phyloP scores from a whole-genome alignment of 169 alveolate genomes.

The Plasmodium vivax region DNA sequence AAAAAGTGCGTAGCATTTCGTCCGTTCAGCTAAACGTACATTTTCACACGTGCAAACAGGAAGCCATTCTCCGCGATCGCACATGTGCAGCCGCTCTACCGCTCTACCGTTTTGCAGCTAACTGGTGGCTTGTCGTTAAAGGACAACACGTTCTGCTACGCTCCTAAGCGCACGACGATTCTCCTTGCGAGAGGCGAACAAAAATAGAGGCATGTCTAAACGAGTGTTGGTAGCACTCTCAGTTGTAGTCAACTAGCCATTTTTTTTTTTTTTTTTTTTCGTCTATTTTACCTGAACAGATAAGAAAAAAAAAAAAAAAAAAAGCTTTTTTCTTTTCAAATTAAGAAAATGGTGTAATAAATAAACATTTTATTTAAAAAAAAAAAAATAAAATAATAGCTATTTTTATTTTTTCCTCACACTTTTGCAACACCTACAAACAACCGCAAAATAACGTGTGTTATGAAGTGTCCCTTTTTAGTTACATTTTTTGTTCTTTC shows the following conservation, averaged over 20 bases:
- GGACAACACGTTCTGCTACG: not conserved
- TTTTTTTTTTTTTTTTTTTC: conserved; percentile 18
- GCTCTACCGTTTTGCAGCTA: not conserved
- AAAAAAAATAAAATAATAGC: conserved; percentile 21
- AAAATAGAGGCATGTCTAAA: not conserved
- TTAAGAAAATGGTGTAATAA: not conserved
- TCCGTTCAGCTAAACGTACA: not conserved
- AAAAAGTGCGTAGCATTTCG: not conserved
- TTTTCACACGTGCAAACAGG: not conserved
- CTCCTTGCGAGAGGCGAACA: not conserved
- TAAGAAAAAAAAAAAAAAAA: not conserved
- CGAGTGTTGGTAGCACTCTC: not conserved
- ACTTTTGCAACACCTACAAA: not conserved
- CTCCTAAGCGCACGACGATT: not conserved
- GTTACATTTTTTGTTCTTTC: not conserved
- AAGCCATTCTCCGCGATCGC: not conserved
- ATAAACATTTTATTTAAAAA: not conserved
- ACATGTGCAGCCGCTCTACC: not conserved
- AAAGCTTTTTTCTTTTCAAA: not conserved
- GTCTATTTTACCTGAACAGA: conserved; percentile 1
- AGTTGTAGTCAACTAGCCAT: not conserved
- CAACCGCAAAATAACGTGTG: conserved; percentile 5
- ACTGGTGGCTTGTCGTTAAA: not conserved
- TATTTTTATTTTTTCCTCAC: not conserved
- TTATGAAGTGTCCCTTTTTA: not conserved